Conservation (phyloP, 2,329 filamentous ascomycete species). For the Scedosporium minutisporum region DNA sequence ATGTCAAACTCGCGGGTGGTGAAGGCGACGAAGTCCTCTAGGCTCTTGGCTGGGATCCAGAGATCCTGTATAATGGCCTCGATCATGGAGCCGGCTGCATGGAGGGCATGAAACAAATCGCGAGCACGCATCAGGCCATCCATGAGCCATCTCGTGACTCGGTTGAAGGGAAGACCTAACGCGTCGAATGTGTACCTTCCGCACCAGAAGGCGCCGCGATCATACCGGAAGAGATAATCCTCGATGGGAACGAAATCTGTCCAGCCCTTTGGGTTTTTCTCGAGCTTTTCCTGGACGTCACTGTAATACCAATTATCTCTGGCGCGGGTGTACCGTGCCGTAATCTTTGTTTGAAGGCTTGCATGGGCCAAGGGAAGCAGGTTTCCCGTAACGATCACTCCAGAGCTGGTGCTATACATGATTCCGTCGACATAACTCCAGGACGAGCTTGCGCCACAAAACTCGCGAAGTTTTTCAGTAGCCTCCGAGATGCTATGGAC, state of each 20-base stretch:
- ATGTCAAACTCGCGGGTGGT: slow-evolving; percentile 33
- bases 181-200: slow-evolving; percentile 53
- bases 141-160: slow-evolving; percentile 47
- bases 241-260: slow-evolving; percentile 48
- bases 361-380: slow-evolving; percentile 25
- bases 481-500: slow-evolving; percentile 26
- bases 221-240: slow-evolving; percentile 64
- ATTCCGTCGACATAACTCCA: slow-evolving; percentile 63
- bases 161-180: slow-evolving; percentile 56
- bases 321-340: slow-evolving; percentile 21
- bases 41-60: slow-evolving; percentile 34
- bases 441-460: slow-evolving; percentile 18
- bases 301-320: slow-evolving; percentile 50
- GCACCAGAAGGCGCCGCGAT: slow-evolving; percentile 61
- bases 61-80: slow-evolving; percentile 58
- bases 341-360: background rate
- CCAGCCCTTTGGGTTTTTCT: slow-evolving; percentile 9
- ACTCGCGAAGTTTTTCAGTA: slow-evolving; percentile 4
- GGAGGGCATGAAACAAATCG: slow-evolving; percentile 56
- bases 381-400: slow-evolving; percentile 51
- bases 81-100: slow-evolving; percentile 49
- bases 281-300: slow-evolving; percentile 7
- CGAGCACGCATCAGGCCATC: slow-evolving; percentile 54
- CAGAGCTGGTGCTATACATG: slow-evolving; percentile 45
- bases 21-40: slow-evolving; percentile 36